phyloP scores from a whole-genome alignment of 2,329 filamentous ascomycete genomes.

The Alternaria infectoria region DNA sequence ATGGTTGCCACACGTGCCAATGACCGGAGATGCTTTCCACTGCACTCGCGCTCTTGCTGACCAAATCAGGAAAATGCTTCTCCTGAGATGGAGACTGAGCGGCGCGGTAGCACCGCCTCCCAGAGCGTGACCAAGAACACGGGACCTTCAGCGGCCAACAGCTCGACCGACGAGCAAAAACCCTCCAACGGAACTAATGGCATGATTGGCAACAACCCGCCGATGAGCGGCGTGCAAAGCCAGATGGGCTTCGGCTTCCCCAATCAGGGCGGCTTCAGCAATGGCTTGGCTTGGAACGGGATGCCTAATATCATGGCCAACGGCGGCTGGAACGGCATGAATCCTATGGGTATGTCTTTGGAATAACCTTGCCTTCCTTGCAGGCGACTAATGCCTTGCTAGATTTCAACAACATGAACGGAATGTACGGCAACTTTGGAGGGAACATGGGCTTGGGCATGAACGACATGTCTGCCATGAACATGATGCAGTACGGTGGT shows the following conservation, averaged over 20 bases:
- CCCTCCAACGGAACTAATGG: slow-evolving; percentile 22
- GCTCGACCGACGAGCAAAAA: slow-evolving; percentile 23
- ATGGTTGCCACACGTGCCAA: slow-evolving; percentile 28
- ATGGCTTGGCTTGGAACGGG: slow-evolving; percentile 64
- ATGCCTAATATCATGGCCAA: slow-evolving; percentile 54
- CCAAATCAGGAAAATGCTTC: slow-evolving; percentile 21
- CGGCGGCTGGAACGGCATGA: slow-evolving; percentile 76
- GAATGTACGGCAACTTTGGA: slow-evolving; percentile 81
- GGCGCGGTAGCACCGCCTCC: slow-evolving; percentile 23
- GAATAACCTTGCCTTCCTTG: slow-evolving; percentile 15
- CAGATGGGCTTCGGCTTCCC: slow-evolving; percentile 53
- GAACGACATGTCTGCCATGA: slow-evolving; percentile 71
- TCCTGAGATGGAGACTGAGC: slow-evolving; percentile 16
- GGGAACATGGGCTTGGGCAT: slow-evolving; percentile 73
- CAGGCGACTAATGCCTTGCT: slow-evolving; percentile 18
- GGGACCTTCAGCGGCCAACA: slow-evolving; percentile 26
- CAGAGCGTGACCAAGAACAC: slow-evolving; percentile 22
- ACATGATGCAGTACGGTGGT: slow-evolving; percentile 74
- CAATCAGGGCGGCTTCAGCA: slow-evolving; percentile 55
- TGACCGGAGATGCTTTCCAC: slow-evolving; percentile 20
- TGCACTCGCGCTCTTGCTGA: slow-evolving; percentile 21
- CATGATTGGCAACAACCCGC: slow-evolving; percentile 28
- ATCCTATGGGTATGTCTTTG: slow-evolving; percentile 73
- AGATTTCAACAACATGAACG: slow-evolving; percentile 63
- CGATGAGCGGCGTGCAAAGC: slow-evolving; percentile 37